Evolutionary conservation across 495 filamentous ascomycete species (phyloP).

Genomic region (Cercophora newfieldiana): DNA sequence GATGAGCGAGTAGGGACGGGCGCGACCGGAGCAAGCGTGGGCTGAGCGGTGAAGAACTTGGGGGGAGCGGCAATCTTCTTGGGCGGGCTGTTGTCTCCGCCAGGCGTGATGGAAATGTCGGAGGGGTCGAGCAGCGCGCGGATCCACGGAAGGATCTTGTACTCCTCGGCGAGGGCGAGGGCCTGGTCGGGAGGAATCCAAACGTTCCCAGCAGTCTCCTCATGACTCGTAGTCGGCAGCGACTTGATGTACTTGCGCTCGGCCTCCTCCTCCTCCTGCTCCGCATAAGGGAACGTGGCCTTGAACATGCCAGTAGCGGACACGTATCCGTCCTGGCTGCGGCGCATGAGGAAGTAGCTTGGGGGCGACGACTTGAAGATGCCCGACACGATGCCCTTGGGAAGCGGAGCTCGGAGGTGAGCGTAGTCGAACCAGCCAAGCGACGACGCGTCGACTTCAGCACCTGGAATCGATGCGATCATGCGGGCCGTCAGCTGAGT

Average conservation of each 20-base stretch:
- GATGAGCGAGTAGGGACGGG: slow-evolving; percentile 43
- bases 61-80: slow-evolving; percentile 74
- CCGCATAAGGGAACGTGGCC: slow-evolving; percentile 93
- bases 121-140: slow-evolving; percentile 81
- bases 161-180: slow-evolving; percentile 79
- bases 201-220: slow-evolving; percentile 94
- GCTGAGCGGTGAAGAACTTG: slow-evolving; percentile 50
- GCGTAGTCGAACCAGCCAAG: slow-evolving; percentile 92
- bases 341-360: slow-evolving; percentile 96
- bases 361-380: slow-evolving; percentile 86
- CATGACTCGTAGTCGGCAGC: slow-evolving; percentile 72
- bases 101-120: slow-evolving; percentile 53
- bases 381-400: slow-evolving; percentile 83
- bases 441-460: slow-evolving; percentile 66
- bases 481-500: slow-evolving; percentile 83
- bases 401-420: slow-evolving; percentile 87
- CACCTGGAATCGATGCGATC: slow-evolving; percentile 61
- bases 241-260: slow-evolving; percentile 87
- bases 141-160: slow-evolving; percentile 80
- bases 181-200: slow-evolving; percentile 90
- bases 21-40: slow-evolving; percentile 45
- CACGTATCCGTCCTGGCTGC: slow-evolving; percentile 90
- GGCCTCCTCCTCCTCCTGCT: slow-evolving; percentile 74
- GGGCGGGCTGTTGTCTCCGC: slow-evolving; percentile 47
- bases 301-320: slow-evolving; percentile 99